Conservation (phyloP, 352 stramenopile species). For the Pythium angustatum region DNA sequence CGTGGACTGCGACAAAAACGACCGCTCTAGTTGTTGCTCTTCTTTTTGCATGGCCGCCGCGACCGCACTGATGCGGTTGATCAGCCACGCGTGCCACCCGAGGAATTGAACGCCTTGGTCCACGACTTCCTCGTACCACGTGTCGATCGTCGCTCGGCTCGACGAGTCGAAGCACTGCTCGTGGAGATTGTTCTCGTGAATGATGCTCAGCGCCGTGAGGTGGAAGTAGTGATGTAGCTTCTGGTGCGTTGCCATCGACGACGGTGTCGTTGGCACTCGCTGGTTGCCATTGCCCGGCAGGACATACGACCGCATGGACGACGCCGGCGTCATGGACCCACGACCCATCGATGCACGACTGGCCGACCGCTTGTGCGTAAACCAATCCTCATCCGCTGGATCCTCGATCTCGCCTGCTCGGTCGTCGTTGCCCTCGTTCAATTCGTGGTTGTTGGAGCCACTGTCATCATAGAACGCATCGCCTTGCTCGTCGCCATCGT, state of each 20-base stretch:
- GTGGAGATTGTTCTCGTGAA: conserved; percentile 83
- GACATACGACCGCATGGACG: conserved; percentile 8
- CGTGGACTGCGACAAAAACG: conserved; percentile 3
- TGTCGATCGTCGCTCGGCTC: conserved; percentile 79
- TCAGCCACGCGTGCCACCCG: conserved; percentile 83
- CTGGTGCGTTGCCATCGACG: conserved; percentile 73
- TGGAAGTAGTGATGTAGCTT: conserved; percentile 90
- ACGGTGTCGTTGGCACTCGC: conserved; percentile 44
- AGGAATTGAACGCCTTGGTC: conserved; percentile 72
- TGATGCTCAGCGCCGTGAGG: conserved; percentile 82
- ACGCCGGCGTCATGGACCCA: conserved; percentile 3
- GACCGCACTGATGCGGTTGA: conserved; percentile 73
- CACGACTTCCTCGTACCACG: conserved; percentile 83
- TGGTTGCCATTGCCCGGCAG: conserved; percentile 33
- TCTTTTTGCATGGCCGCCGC: conserved; percentile 50
- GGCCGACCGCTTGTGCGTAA: conserved; percentile 11
- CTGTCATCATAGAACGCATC: conserved; percentile 30
- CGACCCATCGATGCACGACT: not conserved
- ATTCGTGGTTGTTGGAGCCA: conserved; percentile 39
- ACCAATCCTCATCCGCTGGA: conserved; percentile 30
- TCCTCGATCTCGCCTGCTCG: conserved; percentile 27
- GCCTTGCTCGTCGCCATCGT: conserved; percentile 43
- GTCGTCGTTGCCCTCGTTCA: conserved; percentile 29
- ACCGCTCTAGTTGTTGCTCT: conserved; percentile 29
- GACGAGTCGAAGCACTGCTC: conserved; percentile 80